Base-by-base conservation (phyloP, 2,329 filamentous ascomycete species). In the Lachnellula occidentalis region DNA sequence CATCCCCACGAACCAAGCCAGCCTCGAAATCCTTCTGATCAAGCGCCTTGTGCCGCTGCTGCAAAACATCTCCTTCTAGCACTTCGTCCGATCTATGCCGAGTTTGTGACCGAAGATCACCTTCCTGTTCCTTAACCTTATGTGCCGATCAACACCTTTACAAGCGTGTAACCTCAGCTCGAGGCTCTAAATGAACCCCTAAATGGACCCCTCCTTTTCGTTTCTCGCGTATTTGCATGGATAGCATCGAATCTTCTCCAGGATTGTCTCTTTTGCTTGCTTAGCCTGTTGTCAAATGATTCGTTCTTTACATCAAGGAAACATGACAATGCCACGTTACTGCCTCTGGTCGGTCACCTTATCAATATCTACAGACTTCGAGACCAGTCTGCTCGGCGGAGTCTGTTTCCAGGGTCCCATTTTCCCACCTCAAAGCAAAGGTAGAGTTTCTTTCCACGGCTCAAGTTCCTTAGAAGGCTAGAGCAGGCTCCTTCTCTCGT, bases 251-350 rank as follows among this genome's bases (percentile, higher is more conserved):
- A 43, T 43, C 41, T 43, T 11, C 8, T 31, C 36, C n/a, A 39
- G 36, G 46, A 34, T 12, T 48, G 41, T 34, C 11, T 21, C 15
- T 21, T 39, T 34, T 8, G 34, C 21, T 36, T 42, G 51, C 22
- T 19, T 45, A 31, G 12, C 45, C 9, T 34, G 37, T 21, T 22
- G 39, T 54, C 47, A 54, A 19, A 45, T 54, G 41, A 54, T 50
- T 34, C 2, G n/a, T 39, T 21, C 19, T 21, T 15, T 17, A 37
- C 31, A 4, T 21, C 15, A 21, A 8, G n/a, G 31, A 41, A n/a
- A 41, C 46, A 41, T 39, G 50, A 55, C 31, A 24, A 48, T 55
- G 51, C 53, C 48, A 55, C 53, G 53, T 55, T 55, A 51, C 53
- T 48, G 12, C 34, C 34, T 22, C 27, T 17, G 9, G 31, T 34